These are phyloP conservation scores for Helicostylum pulchrum DNA, from an alignment of 192 early-diverging fungal genomes.

Conservation along the genomic window DNA sequence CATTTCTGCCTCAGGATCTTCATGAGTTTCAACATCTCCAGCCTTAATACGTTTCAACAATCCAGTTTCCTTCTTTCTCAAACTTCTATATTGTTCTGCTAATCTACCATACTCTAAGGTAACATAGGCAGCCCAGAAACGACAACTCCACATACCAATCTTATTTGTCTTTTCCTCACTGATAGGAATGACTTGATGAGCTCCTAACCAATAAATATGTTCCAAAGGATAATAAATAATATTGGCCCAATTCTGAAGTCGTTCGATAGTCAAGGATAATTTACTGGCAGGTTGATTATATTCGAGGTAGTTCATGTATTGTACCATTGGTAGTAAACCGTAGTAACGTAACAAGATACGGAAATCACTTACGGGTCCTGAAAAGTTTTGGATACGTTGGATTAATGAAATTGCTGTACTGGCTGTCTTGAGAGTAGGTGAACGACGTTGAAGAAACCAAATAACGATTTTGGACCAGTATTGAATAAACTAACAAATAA, in stretches of 20 bases:
- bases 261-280: slow-evolving; percentile 63
- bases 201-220: slow-evolving; percentile 91
- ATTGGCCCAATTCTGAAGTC: slow-evolving; percentile 85
- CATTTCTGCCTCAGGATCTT: slow-evolving; percentile 65
- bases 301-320: slow-evolving; percentile 83
- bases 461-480: slow-evolving; percentile 90
- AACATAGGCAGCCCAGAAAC: slow-evolving; percentile 95
- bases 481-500: slow-evolving; percentile 69
- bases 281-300: slow-evolving; percentile 64
- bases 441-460: slow-evolving; percentile 58
- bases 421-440: slow-evolving; percentile 33
- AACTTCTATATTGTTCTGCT: slow-evolving; percentile 59
- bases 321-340: slow-evolving; percentile 78
- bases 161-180: slow-evolving; percentile 67
- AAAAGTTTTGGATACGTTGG: slow-evolving; percentile 72
- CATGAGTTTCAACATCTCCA: slow-evolving; percentile 39
- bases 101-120: slow-evolving; percentile 85
- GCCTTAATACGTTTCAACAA: slow-evolving; percentile 57
- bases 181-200: slow-evolving; percentile 79
- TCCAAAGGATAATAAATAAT: slow-evolving; percentile 94
- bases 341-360: slow-evolving; percentile 89
- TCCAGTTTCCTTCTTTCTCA: slow-evolving; percentile 45
- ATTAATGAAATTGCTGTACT: slow-evolving; percentile 51
- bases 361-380: slow-evolving; percentile 85
- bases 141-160: slow-evolving; percentile 90